These are phyloP conservation scores for Fusarium acutatum DNA, from an alignment of 2,329 filamentous ascomycete species.

Conservation along the genomic window DNA sequence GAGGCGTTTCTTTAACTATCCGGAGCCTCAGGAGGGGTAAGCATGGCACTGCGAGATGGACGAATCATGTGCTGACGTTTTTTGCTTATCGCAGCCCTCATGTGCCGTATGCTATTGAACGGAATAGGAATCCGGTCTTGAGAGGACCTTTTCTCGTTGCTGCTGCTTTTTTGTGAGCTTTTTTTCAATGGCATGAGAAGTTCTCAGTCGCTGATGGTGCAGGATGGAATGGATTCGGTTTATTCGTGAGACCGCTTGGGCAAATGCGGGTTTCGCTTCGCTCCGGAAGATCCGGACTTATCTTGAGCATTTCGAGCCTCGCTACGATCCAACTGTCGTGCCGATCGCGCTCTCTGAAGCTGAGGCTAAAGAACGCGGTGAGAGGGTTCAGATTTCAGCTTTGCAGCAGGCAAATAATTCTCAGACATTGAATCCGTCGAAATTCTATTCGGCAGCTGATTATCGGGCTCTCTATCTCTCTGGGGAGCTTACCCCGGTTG, in stretches of 20 bases:
- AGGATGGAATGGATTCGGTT: conserved; percentile 41
- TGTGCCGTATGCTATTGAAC: conserved; percentile 26
- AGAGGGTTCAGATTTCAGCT: neutral
- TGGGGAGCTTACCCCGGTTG: conserved; percentile 55
- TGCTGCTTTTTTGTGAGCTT: conserved; percentile 32
- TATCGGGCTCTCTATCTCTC: conserved; percentile 56
- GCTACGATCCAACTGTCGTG: conserved; percentile 57
- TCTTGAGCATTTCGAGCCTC: conserved; percentile 60
- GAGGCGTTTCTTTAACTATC: conserved; percentile 33
- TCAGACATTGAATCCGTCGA: conserved; percentile 49
- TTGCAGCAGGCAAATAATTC: neutral
- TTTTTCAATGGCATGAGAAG: rapidly evolving
- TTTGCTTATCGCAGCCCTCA: conserved; percentile 16
- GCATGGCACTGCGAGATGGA: neutral
- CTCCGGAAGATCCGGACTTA: conserved; percentile 62
- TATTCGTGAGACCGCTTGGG: conserved; percentile 53
- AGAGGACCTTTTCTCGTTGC: conserved; percentile 17
- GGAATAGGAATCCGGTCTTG: conserved; percentile 30
- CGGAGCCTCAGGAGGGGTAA: conserved; percentile 32
- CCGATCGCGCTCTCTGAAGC: conserved; percentile 56
- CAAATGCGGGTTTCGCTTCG: conserved; percentile 68
- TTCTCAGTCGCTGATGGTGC: neutral
- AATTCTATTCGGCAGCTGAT: conserved; percentile 52
- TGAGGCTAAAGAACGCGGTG: conserved; percentile 40
- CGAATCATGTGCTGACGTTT: conserved; percentile 15